Base-by-base conservation (phyloP, 495 filamentous ascomycete genomes). In the Tricharina praecox region DNA sequence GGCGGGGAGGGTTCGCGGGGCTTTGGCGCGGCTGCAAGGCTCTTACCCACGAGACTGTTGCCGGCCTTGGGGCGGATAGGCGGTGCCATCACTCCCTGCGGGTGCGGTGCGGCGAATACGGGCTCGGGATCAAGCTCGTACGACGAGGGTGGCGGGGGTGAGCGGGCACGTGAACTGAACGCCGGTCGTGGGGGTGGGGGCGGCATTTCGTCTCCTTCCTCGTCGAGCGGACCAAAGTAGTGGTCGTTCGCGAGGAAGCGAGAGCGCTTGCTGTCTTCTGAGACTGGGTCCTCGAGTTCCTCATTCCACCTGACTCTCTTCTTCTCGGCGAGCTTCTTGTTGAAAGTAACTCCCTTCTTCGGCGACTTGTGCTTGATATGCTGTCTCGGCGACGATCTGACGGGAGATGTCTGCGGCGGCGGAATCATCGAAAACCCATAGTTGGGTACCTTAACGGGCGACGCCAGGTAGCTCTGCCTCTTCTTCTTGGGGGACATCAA, bases 281-380 rank as follows among this genome's bases (percentile, higher is more conserved):
- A 43, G 7, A 43, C 40, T 10, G 74, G 67, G 57, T 95, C 80
- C 23, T 77, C 74, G 43, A 81, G 81, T 54, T 96, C 90, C 59
- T 97, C 90, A 38, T 81, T 78, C 92, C 92, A 97, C 45, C 86
- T 72, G 11, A 97, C 90, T 30, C 72, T 75, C 54, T 83, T 70
- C 67, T 93, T 90, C 15, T 71, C 68, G 23, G 76, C 72, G 10
- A 76, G 75, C 65, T 93, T 97, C 53, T 80, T 80, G 13, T 71
- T 71, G 30, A 72, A 66, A 18, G 66, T 72, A 30, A 74, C 67
- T 40, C 68, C 66, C 62, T 85, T 90, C 44, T 84, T 77, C 50
- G 82, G 74, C 23, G 90, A 92, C 9, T 86, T 92, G 32, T 71
- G 74, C 62, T 82, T 92, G 45, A 72, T 60, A 4, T 73, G n/a